phyloP scores from a whole-genome alignment of 164 flowering plant species.

The Kalanchoe fedtschenkoi region DNA sequence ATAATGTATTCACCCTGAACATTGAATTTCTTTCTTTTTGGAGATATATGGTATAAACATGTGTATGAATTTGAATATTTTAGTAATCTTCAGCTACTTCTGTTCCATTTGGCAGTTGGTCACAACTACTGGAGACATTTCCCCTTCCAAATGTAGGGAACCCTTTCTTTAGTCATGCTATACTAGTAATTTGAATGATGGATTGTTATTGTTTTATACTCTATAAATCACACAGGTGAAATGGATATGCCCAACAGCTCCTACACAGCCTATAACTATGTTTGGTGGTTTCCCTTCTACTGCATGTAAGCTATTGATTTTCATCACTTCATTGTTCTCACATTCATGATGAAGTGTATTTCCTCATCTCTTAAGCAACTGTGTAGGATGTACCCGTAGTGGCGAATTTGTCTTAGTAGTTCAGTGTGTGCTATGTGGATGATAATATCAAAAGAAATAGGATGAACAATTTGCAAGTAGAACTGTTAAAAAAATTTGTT shows the following conservation, averaged over 20 bases:
- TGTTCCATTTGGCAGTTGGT: constrained; percentile 32
- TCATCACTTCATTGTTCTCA: not conserved
- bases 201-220: not conserved
- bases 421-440: not conserved
- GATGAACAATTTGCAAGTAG: not conserved
- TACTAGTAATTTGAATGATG: not conserved
- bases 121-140: constrained; percentile 38
- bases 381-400: no score
- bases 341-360: not conserved
- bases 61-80: no score
- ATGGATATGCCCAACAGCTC: constrained; percentile 80
- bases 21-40: not conserved
- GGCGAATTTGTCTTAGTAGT: not conserved
- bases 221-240: constrained; percentile 36
- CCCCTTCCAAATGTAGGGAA: constrained; percentile 40
- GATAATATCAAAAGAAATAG: not conserved
- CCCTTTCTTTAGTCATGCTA: not conserved
- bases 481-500: not conserved
- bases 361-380: not conserved
- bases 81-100: constrained; percentile 5
- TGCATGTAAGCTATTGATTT: constrained; percentile 42
- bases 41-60: not conserved
- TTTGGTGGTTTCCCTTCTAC: constrained; percentile 74
- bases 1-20: no score
- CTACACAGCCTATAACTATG: constrained; percentile 41